phyloP scores from a whole-genome alignment of 495 filamentous ascomycete species.

The Neurospora pannonica region DNA sequence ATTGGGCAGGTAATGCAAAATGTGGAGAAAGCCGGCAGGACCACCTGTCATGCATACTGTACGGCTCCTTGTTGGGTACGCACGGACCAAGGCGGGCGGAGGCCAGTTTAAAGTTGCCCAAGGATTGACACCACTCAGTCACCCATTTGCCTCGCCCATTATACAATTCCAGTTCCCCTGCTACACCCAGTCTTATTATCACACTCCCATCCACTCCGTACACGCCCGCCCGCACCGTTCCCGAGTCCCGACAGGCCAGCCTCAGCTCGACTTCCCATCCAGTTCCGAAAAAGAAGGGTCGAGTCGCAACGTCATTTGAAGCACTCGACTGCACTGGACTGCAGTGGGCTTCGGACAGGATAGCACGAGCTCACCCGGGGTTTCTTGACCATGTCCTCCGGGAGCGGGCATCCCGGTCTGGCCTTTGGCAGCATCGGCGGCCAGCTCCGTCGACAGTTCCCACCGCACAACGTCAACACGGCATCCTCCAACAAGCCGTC shows the following conservation, averaged over 20 bases:
- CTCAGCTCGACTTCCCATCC: neutral
- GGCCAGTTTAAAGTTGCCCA: neutral
- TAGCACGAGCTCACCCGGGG: neutral
- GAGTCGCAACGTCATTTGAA: constrained; percentile 1
- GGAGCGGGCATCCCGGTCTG: constrained; percentile 22
- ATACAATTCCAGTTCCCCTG: neutral
- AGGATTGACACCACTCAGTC: neutral
- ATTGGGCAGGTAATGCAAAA: neutral
- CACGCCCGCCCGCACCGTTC: neutral
- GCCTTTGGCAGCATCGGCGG: constrained; percentile 10
- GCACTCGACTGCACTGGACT: neutral
- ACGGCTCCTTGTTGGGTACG: neutral
- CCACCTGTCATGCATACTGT: neutral
- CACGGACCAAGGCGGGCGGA: neutral
- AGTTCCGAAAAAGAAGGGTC: neutral
- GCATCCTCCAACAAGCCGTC: constrained; percentile 26
- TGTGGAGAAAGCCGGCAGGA: neutral
- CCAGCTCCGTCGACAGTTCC: constrained; percentile 19
- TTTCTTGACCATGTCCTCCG: constrained; percentile 19
- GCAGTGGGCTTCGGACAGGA: neutral
- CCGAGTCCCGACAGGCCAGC: neutral
- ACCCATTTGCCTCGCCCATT: neutral
- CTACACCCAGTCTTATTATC: too few species aligned
- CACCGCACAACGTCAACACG: constrained; percentile 28
- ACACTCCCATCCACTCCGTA: too few species aligned